Conservation (phyloP, 306 rosid species). For the Neltuma alba region DNA sequence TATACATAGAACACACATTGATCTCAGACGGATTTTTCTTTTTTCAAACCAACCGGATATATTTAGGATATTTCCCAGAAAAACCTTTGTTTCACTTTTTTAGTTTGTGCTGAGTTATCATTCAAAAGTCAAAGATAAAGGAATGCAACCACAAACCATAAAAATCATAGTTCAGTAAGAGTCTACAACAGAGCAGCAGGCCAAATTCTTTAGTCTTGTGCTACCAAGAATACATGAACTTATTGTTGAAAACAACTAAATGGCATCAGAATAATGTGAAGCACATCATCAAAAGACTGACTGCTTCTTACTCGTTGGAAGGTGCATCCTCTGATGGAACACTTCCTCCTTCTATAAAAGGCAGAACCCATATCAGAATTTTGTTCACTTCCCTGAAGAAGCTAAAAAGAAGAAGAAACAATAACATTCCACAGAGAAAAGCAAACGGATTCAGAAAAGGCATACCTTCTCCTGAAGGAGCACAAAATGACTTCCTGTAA, state of each 20-base stretch:
- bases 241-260: slow-evolving; percentile 51
- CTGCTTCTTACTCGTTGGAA: slow-evolving; percentile 56
- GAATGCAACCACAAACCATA: neutral
- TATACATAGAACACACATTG: neutral
- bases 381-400: slow-evolving; percentile 11
- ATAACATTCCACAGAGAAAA: slow-evolving; percentile 10
- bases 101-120: neutral
- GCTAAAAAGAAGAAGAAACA: neutral
- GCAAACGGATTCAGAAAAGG: slow-evolving; percentile 1
- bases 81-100: neutral
- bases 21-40: neutral
- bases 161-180: slow-evolving; percentile 29
- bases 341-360: slow-evolving; percentile 64
- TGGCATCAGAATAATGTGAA: slow-evolving; percentile 49
- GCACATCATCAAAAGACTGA: slow-evolving; percentile 43
- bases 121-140: neutral
- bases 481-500: slow-evolving; percentile 88
- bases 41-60: neutral
- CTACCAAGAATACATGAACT: slow-evolving; percentile 44
- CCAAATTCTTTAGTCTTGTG: slow-evolving; percentile 40
- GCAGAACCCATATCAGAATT: slow-evolving; percentile 14
- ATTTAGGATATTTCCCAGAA: neutral
- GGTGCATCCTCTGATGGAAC: slow-evolving; percentile 64
- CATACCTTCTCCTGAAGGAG: slow-evolving; percentile 88
- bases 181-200: slow-evolving; percentile 32